Evolutionary conservation across 2,329 filamentous ascomycete species (phyloP).

Genomic region (Diaporthe humulicola): DNA sequence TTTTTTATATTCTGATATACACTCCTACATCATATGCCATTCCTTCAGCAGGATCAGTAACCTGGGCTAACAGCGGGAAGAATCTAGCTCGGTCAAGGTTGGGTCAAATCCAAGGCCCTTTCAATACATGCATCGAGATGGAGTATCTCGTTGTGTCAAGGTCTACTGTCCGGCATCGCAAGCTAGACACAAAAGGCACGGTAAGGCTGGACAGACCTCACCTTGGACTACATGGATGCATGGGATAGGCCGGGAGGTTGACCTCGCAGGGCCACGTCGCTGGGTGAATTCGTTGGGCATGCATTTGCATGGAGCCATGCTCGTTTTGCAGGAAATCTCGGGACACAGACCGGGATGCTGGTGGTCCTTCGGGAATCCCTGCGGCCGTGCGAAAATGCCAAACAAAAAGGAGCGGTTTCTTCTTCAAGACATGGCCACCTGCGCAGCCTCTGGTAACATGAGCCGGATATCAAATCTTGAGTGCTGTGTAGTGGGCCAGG

Average conservation of each 20-base stretch:
- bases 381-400: not conserved
- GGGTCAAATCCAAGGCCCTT: not conserved
- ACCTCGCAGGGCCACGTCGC: not conserved
- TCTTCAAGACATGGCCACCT: not conserved
- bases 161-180: too few species aligned
- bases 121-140: not conserved
- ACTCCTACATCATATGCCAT: not conserved
- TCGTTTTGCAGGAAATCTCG: too few species aligned
- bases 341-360: not conserved
- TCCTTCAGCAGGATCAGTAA: not conserved
- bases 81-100: not conserved
- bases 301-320: not conserved
- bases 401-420: not conserved
- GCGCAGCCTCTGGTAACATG: not conserved
- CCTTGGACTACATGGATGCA: not conserved
- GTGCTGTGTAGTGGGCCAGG: not conserved
- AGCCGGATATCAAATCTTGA: not conserved
- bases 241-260: not conserved
- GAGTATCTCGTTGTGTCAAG: too few species aligned
- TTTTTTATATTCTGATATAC: conserved; percentile 27
- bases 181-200: too few species aligned
- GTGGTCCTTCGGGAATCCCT: not conserved
- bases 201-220: not conserved
- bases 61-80: not conserved
- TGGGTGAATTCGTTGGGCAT: not conserved